These are phyloP conservation scores for Boletus vinaceobasis DNA, from an alignment of 768 basidiomycete genomes.

Conservation along the genomic window DNA sequence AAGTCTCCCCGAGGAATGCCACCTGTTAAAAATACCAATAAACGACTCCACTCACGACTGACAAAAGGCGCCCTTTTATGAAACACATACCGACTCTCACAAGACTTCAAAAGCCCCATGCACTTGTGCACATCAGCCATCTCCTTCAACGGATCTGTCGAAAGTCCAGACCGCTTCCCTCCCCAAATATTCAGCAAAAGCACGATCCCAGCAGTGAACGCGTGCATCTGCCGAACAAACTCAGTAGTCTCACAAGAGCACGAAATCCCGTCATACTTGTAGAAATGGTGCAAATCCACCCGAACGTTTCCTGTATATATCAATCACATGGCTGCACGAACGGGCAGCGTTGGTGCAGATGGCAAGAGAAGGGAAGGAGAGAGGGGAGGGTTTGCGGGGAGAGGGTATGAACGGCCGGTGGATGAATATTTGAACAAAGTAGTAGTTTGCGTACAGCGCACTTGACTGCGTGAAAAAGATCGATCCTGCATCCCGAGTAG, in stretches of 20 bases:
- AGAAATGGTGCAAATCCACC: conserved; percentile 24
- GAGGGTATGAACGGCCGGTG: conserved; percentile 80
- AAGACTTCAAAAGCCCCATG: conserved; percentile 38
- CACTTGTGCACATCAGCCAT: conserved; percentile 52
- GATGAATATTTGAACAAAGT: conserved; percentile 61
- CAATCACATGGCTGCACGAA: conserved; percentile 68
- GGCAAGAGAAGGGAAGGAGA: conserved; percentile 62
- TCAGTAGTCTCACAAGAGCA: neutral
- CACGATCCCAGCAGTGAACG: conserved; percentile 50
- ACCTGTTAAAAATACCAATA: conserved; percentile 28
- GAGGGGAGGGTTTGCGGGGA: conserved; percentile 45
- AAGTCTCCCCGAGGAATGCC: conserved; percentile 47
- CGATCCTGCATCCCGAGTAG: conserved; percentile 34
- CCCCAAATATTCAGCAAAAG: conserved; percentile 57
- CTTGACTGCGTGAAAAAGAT: conserved; percentile 50
- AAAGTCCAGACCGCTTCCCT: conserved; percentile 41
- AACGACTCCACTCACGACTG: neutral
- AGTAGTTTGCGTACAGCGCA: conserved; percentile 49
- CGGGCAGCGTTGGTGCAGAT: conserved; percentile 86
- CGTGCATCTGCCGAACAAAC: conserved; percentile 30
- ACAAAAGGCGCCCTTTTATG: neutral
- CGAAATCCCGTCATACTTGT: conserved; percentile 22
- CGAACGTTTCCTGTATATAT: conserved; percentile 45
- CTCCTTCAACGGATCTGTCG: conserved; percentile 41
- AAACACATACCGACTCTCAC: conserved; percentile 33